Percentiles rank a stretch among this genome's conserved stretches.
Evolutionary conservation across 129 eudicot genomes (phyloP).

Genomic region (Tanacetum coccineum): DNA sequence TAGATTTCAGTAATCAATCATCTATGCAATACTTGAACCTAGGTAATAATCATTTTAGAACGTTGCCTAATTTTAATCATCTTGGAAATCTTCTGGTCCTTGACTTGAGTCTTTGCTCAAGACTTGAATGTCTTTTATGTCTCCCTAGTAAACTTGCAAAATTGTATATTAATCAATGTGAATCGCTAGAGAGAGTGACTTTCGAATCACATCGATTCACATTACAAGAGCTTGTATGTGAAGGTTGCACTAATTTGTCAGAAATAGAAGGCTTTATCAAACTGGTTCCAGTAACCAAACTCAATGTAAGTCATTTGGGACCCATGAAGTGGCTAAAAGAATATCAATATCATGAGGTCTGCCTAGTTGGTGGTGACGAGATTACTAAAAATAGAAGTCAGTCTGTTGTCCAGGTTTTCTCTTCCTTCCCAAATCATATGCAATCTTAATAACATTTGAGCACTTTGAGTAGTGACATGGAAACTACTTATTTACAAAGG

Average conservation of each 20-base stretch:
- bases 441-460: not conserved
- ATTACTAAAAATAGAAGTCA: not conserved
- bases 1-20: not conserved
- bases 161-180: not conserved
- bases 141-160: constrained; percentile 1
- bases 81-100: constrained; percentile 6
- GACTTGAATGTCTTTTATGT: constrained; percentile 2
- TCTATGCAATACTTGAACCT: constrained; percentile 8
- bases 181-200: constrained; percentile 7
- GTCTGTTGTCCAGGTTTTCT: not conserved
- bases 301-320: constrained; percentile 7
- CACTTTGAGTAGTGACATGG: too few species aligned
- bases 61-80: not conserved
- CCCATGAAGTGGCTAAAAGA: constrained; percentile 13
- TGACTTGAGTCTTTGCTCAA: constrained; percentile 2
- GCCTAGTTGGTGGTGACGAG: not conserved
- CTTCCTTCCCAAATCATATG: not conserved
- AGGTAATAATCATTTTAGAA: not conserved
- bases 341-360: not conserved
- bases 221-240: constrained; percentile 5
- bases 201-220: constrained; percentile 12
- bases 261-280: constrained; percentile 10
- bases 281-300: not conserved
- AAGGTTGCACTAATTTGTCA: not conserved
- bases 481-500: too few species aligned